Evolutionary conservation across 768 basidiomycete species (phyloP).

Genomic region (Pisolithus marmoratus): DNA sequence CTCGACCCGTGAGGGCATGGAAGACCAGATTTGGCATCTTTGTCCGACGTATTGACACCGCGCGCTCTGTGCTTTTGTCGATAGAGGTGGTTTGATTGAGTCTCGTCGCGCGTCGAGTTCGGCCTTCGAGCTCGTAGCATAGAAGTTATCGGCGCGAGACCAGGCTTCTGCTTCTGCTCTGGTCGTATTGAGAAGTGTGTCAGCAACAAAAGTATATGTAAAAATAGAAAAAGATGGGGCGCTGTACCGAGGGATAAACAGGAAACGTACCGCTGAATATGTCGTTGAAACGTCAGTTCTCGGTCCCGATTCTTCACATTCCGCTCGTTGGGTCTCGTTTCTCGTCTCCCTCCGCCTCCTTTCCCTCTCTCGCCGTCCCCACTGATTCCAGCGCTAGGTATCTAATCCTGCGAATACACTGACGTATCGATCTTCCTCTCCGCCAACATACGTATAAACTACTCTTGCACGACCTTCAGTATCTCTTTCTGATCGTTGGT

Average conservation of each 20-base stretch:
- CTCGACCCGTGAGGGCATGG: too few species aligned
- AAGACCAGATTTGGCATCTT: too few species aligned
- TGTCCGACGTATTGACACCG: too few species aligned
- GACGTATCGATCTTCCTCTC: conserved; percentile 57
- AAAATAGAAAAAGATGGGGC: too few species aligned
- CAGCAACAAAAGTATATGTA: too few species aligned
- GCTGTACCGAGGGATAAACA: neutral
- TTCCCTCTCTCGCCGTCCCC: too few species aligned
- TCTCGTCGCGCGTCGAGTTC: conserved; percentile 46
- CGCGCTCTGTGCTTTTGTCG: conserved; percentile 52
- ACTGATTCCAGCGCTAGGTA: conserved; percentile 5
- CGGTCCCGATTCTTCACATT: conserved; percentile 66
- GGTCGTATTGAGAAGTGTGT: conserved; percentile 5
- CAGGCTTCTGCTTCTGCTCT: conserved; percentile 68
- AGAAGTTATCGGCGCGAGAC: conserved; percentile 54
- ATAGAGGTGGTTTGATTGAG: conserved; percentile 28
- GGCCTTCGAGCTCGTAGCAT: conserved; percentile 40
- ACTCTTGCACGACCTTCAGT: conserved; percentile 52
- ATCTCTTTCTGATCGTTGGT: conserved; percentile 40
- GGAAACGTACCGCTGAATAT: conserved; percentile 58
- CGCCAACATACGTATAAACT: conserved; percentile 59
- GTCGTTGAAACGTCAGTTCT: conserved; percentile 58
- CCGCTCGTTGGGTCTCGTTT: conserved; percentile 57
- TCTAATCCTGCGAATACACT: conserved; percentile 32
- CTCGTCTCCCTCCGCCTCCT: neutral